Percentiles rank a stretch among this genome's conserved stretches.
These are phyloP conservation scores for Rubia tinctorum DNA, from an alignment of 305 asterid species.

Conservation along the genomic window DNA sequence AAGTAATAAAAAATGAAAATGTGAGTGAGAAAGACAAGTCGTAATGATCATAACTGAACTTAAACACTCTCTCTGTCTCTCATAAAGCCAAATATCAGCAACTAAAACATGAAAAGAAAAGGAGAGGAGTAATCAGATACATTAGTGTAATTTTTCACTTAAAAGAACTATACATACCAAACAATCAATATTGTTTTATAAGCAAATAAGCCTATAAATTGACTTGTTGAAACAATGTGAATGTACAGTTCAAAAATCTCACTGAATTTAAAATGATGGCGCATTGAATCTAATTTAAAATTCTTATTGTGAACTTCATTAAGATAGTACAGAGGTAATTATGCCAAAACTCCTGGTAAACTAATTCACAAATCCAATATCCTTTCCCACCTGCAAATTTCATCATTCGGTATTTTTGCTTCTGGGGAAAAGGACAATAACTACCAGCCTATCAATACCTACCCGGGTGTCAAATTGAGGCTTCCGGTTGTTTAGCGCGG, in stretches of 20 bases:
- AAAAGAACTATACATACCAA: constrained; percentile 20
- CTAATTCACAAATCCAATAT: too few relatives aligned
- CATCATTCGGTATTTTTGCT: too few relatives aligned
- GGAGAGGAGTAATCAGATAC: constrained; percentile 7
- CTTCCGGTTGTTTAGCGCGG: constrained; percentile 16
- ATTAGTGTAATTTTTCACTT: constrained; percentile 7
- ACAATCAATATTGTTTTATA: constrained; percentile 13
- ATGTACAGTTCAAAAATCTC: constrained; percentile 21
- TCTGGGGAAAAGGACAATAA: too few relatives aligned
- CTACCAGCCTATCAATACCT: too few relatives aligned
- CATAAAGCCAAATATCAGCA: constrained; percentile 11
- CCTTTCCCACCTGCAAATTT: too few relatives aligned
- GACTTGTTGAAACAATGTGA: constrained; percentile 34
- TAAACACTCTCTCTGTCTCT: neutral
- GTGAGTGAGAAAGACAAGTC: constrained; percentile 17
- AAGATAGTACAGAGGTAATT: constrained; percentile 67
- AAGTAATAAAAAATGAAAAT: neutral
- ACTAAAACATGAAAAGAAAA: neutral
- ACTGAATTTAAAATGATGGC: constrained; percentile 21
- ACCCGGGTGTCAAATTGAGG: too few relatives aligned
- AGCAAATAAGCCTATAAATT: constrained; percentile 31
- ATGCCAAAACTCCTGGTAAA: too few relatives aligned
- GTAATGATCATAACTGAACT: constrained; percentile 5
- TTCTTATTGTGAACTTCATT: constrained; percentile 53
- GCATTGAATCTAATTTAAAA: constrained; percentile 26